phyloP scores from a whole-genome alignment of 805 yeast species.

The Hemisphaericaspora nanyangensis region DNA sequence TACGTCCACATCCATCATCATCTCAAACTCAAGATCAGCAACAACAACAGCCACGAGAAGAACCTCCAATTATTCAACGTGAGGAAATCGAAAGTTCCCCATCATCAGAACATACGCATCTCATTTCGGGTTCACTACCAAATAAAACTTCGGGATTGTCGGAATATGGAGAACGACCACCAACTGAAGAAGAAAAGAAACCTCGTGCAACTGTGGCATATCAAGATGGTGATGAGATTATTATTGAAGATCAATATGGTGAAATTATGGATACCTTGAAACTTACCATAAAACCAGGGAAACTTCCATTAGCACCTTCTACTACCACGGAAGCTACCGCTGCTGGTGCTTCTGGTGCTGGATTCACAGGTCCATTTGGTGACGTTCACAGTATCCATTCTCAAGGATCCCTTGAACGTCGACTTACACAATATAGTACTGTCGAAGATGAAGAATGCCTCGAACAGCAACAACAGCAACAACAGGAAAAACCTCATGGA shows the following conservation, averaged over 20 bases:
- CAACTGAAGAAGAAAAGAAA: constrained; percentile 8
- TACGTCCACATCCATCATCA: constrained; percentile 1
- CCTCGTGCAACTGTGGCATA: constrained; percentile 33
- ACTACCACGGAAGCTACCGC: too few relatives aligned
- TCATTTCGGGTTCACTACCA: not conserved
- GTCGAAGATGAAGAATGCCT: constrained; percentile 10
- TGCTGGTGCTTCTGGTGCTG: too few relatives aligned
- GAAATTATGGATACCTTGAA: constrained; percentile 63
- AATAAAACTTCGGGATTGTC: constrained; percentile 5
- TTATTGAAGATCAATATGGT: constrained; percentile 82
- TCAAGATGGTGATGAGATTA: constrained; percentile 65
- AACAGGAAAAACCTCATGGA: too few relatives aligned
- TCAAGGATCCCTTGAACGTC: constrained; percentile 35
- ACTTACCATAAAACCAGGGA: constrained; percentile 16
- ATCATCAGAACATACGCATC: constrained; percentile 1
- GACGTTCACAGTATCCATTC: constrained; percentile 34
- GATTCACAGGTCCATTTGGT: not conserved
- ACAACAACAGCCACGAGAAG: not conserved
- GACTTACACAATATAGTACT: constrained; percentile 32
- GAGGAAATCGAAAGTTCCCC: not conserved
- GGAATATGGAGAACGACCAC: constrained; percentile 5
- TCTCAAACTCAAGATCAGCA: constrained; percentile 1
- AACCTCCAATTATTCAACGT: not conserved
- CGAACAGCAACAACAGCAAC: too few relatives aligned
- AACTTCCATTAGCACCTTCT: not conserved